Base-by-base conservation (phyloP, 768 basidiomycete species). In the Lepiota brunneoincarnata region DNA sequence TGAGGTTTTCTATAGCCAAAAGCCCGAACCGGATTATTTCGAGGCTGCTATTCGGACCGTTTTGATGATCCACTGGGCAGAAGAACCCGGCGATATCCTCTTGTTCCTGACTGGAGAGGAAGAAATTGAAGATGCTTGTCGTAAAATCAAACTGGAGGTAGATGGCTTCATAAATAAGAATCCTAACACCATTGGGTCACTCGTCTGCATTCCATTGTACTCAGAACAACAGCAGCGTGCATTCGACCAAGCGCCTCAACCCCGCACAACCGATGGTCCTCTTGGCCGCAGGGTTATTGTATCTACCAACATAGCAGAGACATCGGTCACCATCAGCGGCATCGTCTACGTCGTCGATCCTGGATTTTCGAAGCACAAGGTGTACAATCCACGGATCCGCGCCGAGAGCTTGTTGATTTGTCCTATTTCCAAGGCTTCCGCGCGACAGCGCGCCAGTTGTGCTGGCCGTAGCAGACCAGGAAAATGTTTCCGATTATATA, bases 281-380 rank as follows among this genome's bases (percentile, higher is more conserved):
- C 86, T 89, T 0, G 96, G 96, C 0, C 83, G 96, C 55, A 99
- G 98, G 68, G 82, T 98, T 41, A 90, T 99, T 28, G 77, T 99
- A 0, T 92, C 94, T 7, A 99, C 96, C 26, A 99, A 98, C 66
- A 93, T 98, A 53, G 97, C 97, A 2, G 96, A 99, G 71, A 98
- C 96, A 1, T 96, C 93, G 2, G 72, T 98, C 40, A 99, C 96
- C 2, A 98, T 99, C 55, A 97, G 98, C 61, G 96, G 96, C 17
- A 98, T 99, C 63, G 95, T 99, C n/a, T 99, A 98, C 63, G 96
- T 98, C 54, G 94, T 98, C 42, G 96, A 98, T 65, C 93, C 95
- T 0, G 95, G 94, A 1, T 97, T 98, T 73, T 94, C 90, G 31
- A 96, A 99, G 71, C 96, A 98, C 71, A 98, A 96, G 66, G 89